phyloP scores from a whole-genome alignment of 2,329 filamentous ascomycete genomes.

The Hypoxylon sp. region DNA sequence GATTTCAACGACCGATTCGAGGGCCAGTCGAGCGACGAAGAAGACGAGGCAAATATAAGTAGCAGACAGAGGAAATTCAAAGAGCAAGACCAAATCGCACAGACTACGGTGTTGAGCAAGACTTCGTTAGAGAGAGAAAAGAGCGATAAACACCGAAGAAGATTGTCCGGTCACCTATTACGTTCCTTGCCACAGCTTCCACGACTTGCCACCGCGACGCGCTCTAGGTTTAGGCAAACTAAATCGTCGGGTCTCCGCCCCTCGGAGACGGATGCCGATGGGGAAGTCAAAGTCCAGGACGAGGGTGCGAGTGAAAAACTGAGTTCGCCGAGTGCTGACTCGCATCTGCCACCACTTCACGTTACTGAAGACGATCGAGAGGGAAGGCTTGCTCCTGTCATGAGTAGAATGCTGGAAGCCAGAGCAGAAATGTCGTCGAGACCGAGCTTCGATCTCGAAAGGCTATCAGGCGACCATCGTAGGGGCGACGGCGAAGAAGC shows the following conservation, averaged over 20 bases:
- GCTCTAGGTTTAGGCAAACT: conserved; percentile 51
- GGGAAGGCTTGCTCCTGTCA: conserved; percentile 70
- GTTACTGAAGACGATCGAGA: conserved; percentile 45
- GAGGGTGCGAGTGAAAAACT: conserved; percentile 35
- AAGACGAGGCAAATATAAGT: conserved; percentile 62
- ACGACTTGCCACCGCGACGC: conserved; percentile 49
- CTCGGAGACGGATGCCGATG: conserved; percentile 44
- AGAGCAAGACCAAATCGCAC: conserved; percentile 41
- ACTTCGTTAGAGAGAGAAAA: conserved; percentile 48
- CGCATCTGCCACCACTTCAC: conserved; percentile 41
- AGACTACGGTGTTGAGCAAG: conserved; percentile 46
- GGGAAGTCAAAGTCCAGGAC: conserved; percentile 34
- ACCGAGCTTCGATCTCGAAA: conserved; percentile 65
- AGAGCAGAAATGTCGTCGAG: conserved; percentile 68
- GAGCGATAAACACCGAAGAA: conserved; percentile 60
- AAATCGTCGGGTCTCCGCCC: conserved; percentile 52
- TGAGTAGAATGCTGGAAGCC: conserved; percentile 80
- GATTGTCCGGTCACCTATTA: conserved; percentile 70
- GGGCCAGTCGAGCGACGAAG: conserved; percentile 81
- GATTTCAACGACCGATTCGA: conserved; percentile 86
- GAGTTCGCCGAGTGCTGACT: conserved; percentile 15
- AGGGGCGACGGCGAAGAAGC: conserved; percentile 47
- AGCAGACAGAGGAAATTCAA: conserved; percentile 36
- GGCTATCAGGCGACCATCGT: conserved; percentile 51
- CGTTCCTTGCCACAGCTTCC: conserved; percentile 70